Base-by-base conservation (phyloP, 2,329 filamentous ascomycete genomes). In the Trematosphaeria pertusa region DNA sequence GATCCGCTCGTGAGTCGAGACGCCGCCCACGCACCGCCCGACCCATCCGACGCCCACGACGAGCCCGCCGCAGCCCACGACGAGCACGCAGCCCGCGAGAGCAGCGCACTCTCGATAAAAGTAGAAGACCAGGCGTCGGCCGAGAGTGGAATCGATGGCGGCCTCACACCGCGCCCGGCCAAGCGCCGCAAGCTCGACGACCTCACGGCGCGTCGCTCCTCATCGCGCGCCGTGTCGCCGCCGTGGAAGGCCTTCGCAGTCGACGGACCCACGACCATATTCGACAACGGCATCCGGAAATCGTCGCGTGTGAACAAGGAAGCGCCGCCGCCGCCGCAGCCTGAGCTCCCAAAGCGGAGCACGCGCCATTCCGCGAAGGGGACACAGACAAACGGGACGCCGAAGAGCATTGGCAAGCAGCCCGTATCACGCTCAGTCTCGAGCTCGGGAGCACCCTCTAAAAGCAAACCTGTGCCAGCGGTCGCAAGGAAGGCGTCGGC, bases 181-280 rank as follows among this genome's bases (percentile, higher is more conserved):
- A 91, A 91, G 72, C 84, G 87, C 67, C 85, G 85, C 52, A 85
- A 85, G 67, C 69, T 76, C 26, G 70, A 70, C 32, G 69, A 74
- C 53, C 50, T 62, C 43, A 64, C 65, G 12, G 61, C 62, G 37
- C 59, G 63, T 38, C 69, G 67, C 41, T 68, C 70, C 4, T 55
- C 62, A 10, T 69, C 77, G 52, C 72, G 77, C 74, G 75, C 77
- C 42, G 79, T 81, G 50, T 97, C 93, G 54, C 94, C 94, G 56
- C 94, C 94, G 17, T 99, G 94, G 94, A 97, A 94, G 77, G 89
- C 85, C 64, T 82, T 89, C 53, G 82, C 82, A 48, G 90, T 88
- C 31, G 89, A 96, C 20, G 94, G 94, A 0, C 94, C 94, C 17
- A 94, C 93, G 3, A 88, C 89, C 0, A 92, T 95, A 68, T 82